Conservation (phyloP, 495 filamentous ascomycete species). For the Rostrohypoxylon terebratum region DNA sequence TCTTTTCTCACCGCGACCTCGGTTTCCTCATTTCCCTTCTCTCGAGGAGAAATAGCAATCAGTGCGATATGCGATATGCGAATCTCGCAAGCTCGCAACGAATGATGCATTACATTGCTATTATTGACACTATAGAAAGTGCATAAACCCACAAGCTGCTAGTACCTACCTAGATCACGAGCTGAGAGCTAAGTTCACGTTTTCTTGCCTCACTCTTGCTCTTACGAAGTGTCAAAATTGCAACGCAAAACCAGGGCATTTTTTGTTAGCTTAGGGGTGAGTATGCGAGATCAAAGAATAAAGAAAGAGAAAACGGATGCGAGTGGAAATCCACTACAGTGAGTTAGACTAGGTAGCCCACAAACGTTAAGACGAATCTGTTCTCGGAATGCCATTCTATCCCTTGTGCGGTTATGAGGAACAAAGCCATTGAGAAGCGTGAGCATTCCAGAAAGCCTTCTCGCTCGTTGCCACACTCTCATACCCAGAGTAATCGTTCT, state of each 20-base stretch:
- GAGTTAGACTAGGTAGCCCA: background rate
- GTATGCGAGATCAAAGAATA: constrained; percentile 4
- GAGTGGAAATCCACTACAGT: background rate
- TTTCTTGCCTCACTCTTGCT: too few species aligned
- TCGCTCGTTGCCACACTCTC: background rate
- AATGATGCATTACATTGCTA: background rate
- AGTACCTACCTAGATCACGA: too few species aligned
- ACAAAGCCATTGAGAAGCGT: constrained; percentile 46
- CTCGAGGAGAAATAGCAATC: background rate
- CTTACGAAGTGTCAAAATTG: background rate
- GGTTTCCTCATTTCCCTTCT: background rate
- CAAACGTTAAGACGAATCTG: constrained; percentile 35
- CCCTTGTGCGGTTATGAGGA: constrained; percentile 21
- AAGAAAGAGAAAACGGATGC: constrained; percentile 23
- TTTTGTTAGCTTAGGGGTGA: background rate
- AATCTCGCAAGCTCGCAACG: background rate
- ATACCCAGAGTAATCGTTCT: constrained; percentile 16
- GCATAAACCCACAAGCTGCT: background rate
- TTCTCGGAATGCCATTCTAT: constrained; percentile 39
- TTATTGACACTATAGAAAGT: background rate
- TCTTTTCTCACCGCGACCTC: background rate
- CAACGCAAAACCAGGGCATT: background rate
- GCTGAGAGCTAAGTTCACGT: background rate
- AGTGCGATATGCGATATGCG: constrained; percentile 3
- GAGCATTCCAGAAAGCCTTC: constrained; percentile 25